Base-by-base conservation (phyloP, 1,284 basidiomycete genomes). In the Coniferiporia weirii region DNA sequence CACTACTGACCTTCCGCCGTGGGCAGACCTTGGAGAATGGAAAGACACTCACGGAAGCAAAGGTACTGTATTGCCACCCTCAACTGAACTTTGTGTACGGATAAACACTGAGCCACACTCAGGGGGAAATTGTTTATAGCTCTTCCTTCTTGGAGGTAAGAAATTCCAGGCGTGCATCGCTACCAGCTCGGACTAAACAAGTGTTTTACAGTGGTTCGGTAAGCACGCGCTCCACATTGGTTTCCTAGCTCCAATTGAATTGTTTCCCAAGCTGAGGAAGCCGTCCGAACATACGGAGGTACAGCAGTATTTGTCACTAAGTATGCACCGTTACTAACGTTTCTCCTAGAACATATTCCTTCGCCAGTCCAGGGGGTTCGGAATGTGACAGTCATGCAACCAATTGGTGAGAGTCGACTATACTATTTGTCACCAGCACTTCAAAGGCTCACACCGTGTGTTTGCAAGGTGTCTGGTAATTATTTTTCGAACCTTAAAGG, bases 331-430 rank as follows among this genome's bases (percentile, higher is more conserved):
- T 54, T n/a, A 12, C 15, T 36, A 47, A 27, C 27, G 27, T 44
- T 59, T 51, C 3, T 8, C 22, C 38, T 64, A 83, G 92, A 96
- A 73, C 85, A 90, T 9, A 85, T 98, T 35, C 95, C 96, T 3
- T 89, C 89, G 7, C 75, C 91, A 0, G 72, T 89, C 38, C 78
- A 85, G 1, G 82, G 82, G 52, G 74, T 88, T 10, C 85, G 95
- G 54, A 96, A 96, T 70, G 74, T 98, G 17, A 89, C 93, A n/a
- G 87, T 98, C 66, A 95, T 95, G 74, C 95, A 99, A 72, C 95
- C 95, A 5, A 76, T 97, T 62, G 95, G 95, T 86, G 65, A 65
- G 80, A 72, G 5, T 46, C 54, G 8, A 20, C 27, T 32, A 27
- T 19, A 36, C 22, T 20, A 15, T 47, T 7, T 7, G 15, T 40